phyloP scores from a whole-genome alignment of 2,329 filamentous ascomycete genomes.

The Cyclaneusma minus region DNA sequence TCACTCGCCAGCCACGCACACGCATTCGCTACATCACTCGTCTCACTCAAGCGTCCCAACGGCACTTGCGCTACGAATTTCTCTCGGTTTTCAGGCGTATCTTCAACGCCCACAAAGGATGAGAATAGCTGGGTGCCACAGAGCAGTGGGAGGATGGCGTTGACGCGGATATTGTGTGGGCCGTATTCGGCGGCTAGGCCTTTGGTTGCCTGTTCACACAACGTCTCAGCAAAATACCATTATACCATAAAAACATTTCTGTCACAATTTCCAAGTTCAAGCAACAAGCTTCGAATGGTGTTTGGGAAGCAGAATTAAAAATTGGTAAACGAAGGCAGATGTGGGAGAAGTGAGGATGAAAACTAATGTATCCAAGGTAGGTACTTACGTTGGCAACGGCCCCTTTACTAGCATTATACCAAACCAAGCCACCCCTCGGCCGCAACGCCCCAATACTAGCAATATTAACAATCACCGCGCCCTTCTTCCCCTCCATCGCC shows the following conservation, averaged over 20 bases:
- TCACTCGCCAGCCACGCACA: constrained; percentile 56
- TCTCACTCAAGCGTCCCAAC: constrained; percentile 37
- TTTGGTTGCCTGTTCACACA: constrained; percentile 36
- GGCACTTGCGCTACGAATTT: constrained; percentile 38
- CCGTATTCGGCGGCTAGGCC: constrained; percentile 61
- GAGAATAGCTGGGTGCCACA: constrained; percentile 44
- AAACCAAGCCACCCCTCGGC: constrained; percentile 46
- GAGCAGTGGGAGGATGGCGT: constrained; percentile 53
- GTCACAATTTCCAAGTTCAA: too few species aligned
- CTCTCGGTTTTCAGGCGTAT: constrained; percentile 44
- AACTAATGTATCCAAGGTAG: constrained; percentile 1
- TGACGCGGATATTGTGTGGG: constrained; percentile 56
- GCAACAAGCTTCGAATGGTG: too few species aligned
- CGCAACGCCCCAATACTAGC: constrained; percentile 47
- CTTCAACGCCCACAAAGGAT: constrained; percentile 41
- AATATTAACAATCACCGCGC: constrained; percentile 48
- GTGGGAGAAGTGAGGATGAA: too few species aligned
- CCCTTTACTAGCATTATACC: constrained; percentile 57
- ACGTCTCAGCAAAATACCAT: background rate
- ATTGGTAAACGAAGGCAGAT: constrained; percentile 10
- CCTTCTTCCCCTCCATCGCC: constrained; percentile 37
- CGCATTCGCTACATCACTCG: constrained; percentile 54
- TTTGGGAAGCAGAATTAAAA: background rate
- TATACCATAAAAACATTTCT: too few species aligned
- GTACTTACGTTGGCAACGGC: constrained; percentile 43